phyloP scores from a whole-genome alignment of 2,329 filamentous ascomycete species.

The Exophiala phaeomuriformis region DNA sequence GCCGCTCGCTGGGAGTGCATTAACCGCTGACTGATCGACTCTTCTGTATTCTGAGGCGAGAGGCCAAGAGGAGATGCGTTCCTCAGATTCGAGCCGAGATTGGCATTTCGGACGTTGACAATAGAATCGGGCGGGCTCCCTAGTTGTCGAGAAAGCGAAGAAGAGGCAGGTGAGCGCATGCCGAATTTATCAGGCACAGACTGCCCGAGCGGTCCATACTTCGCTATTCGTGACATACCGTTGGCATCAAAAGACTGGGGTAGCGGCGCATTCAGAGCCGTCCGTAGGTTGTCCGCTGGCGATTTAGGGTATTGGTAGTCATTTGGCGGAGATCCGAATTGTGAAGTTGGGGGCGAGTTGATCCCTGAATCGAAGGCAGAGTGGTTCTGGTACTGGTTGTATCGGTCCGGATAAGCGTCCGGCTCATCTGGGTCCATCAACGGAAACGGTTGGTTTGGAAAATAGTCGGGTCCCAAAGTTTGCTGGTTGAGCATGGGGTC shows the following conservation, averaged over 20 bases:
- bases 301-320: constrained; percentile 72
- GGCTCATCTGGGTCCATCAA: constrained; percentile 39
- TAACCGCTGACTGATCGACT: constrained; percentile 54
- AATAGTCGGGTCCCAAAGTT: constrained; percentile 32
- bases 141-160: constrained; percentile 42
- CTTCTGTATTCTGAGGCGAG: constrained; percentile 59
- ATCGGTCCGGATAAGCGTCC: constrained; percentile 30
- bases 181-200: constrained; percentile 90
- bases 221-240: constrained; percentile 82
- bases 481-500: constrained; percentile 61
- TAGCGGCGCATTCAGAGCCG: constrained; percentile 84
- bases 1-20: constrained; percentile 57
- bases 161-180: constrained; percentile 68
- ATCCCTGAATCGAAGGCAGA: constrained; percentile 53
- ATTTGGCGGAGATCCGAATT: constrained; percentile 79
- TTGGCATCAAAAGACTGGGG: constrained; percentile 96
- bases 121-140: constrained; percentile 58
- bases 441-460: constrained; percentile 38
- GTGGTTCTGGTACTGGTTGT: constrained; percentile 42
- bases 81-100: constrained; percentile 63
- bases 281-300: constrained; percentile 59
- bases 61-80: constrained; percentile 50
- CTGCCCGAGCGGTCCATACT: constrained; percentile 82
- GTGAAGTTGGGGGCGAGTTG: constrained; percentile 52
- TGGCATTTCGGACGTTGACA: constrained; percentile 58